Evolutionary conservation across 2,329 filamentous ascomycete genomes (phyloP).

Genomic region (Fusarium sp.): DNA sequence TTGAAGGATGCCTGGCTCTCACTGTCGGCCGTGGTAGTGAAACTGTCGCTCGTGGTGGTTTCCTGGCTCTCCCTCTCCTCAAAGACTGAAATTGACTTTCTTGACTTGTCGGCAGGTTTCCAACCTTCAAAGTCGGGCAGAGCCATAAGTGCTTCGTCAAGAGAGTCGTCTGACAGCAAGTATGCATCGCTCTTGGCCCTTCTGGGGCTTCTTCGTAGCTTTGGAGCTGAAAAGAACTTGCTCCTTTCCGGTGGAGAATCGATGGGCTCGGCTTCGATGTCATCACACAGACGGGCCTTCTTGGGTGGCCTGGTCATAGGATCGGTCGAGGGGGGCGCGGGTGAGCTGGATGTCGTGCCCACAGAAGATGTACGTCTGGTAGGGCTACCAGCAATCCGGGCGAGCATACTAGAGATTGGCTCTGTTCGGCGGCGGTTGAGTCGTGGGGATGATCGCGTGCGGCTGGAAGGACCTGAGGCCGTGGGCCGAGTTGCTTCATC

Average conservation of each 20-base stretch:
- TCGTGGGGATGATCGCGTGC: slow-evolving; percentile 52
- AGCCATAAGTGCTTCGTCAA: slow-evolving; percentile 65
- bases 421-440: slow-evolving; percentile 65
- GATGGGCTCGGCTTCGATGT: slow-evolving; percentile 55
- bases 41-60: slow-evolving; percentile 17
- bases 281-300: slow-evolving; percentile 67
- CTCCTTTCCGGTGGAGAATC: slow-evolving; percentile 58
- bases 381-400: slow-evolving; percentile 40
- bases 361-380: slow-evolving; percentile 24
- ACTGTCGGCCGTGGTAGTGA: slow-evolving; percentile 17
- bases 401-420: slow-evolving; percentile 60
- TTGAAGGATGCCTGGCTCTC: slow-evolving; percentile 41
- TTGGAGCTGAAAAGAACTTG: slow-evolving; percentile 63
- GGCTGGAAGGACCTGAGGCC: slow-evolving; percentile 18
- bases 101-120: slow-evolving; percentile 52
- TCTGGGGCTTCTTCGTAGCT: slow-evolving; percentile 41
- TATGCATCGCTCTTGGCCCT: slow-evolving; percentile 55
- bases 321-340: slow-evolving; percentile 36
- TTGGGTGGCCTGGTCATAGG: slow-evolving; percentile 61
- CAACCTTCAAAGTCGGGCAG: slow-evolving; percentile 66
- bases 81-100: slow-evolving; percentile 58
- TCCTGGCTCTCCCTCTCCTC: slow-evolving; percentile 53
- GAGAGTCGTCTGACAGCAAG: slow-evolving; percentile 67
- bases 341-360: slow-evolving; percentile 19
- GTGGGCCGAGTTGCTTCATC: slow-evolving; percentile 49